Evolutionary conservation across 441 rosid species (phyloP).

Genomic region (Gossypium davidsonii): DNA sequence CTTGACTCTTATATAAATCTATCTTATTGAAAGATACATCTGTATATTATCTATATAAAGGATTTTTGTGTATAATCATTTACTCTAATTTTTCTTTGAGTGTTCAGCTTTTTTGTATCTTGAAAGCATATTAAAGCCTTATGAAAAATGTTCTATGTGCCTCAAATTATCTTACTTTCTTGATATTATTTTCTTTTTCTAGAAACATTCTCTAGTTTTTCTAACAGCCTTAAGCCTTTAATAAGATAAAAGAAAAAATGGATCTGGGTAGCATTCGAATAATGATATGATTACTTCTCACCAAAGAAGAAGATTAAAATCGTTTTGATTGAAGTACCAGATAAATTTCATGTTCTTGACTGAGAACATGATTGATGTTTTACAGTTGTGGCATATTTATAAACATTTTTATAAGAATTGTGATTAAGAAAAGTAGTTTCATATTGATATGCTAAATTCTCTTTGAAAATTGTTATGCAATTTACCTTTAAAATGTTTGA

Average conservation of each 20-base stretch:
- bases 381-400: background rate
- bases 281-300: too few relatives aligned
- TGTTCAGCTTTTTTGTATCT: background rate
- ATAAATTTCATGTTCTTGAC: background rate
- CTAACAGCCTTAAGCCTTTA: background rate
- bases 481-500: background rate
- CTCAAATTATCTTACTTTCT: background rate
- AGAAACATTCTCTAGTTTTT: background rate
- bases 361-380: background rate
- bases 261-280: background rate
- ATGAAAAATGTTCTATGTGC: background rate
- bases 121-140: background rate
- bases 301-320: too few relatives aligned
- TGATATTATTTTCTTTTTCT: background rate
- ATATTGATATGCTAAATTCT: background rate
- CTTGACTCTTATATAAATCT: too few relatives aligned
- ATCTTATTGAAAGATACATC: background rate
- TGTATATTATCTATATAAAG: background rate
- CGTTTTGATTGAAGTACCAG: background rate
- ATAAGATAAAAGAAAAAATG: too few relatives aligned
- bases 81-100: background rate
- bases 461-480: background rate
- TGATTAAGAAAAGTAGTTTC: background rate
- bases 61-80: background rate
- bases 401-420: background rate